Evolutionary conservation across 2,329 filamentous ascomycete species (phyloP), one percentile per base, ranked within the genome.

Genomic region (Fusarium sp.): DNA sequence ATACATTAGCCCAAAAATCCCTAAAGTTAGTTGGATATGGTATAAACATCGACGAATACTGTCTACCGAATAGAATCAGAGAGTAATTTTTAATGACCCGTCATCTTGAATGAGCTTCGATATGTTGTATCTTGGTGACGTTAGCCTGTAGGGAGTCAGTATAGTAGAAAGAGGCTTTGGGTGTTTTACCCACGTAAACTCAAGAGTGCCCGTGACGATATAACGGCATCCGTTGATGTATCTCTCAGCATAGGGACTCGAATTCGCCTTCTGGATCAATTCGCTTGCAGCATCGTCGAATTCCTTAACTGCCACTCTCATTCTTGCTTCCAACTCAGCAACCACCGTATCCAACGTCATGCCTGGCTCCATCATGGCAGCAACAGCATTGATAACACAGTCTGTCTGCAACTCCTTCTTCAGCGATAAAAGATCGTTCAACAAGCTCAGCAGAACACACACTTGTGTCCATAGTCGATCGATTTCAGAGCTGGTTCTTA

Each of bases 61-160:
- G 44, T 34, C 21, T 37, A 30, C 19, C 13, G 16, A 34, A 69
- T 52, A 43, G 42, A 48, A 52, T 65, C 31, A 79, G 14, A 80
- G 70, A 39, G 70, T 60, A 54, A 80, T 77, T 26, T 73, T 70
- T 60, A 81, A 62, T n/a, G 76, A 77, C 13, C 78, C 79, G 31
- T 81, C 77, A 34, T 75, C 59, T 43, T 72, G 72, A 28, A 77
- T 54, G 45, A 77, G 75, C 43, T 75, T 71, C 6, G 63, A 68
- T 19, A 81, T 58, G 26, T 70, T 75, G 60, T 81, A 80, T 39
- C 79, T 72, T 21, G 74, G 74, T 13, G 79, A 80, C 43, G 73
- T 73, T 43, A 78, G 62, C 5, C 79, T 80, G 34, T 49, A 18
- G 3, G 19, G 34, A 19, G 62, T 65, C 23, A 65, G 54, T 34